Percentiles rank a stretch among this genome's conserved stretches.
Conservation (phyloP, 2,329 filamentous ascomycete species). For the Conoideocrella luteorostrata region DNA sequence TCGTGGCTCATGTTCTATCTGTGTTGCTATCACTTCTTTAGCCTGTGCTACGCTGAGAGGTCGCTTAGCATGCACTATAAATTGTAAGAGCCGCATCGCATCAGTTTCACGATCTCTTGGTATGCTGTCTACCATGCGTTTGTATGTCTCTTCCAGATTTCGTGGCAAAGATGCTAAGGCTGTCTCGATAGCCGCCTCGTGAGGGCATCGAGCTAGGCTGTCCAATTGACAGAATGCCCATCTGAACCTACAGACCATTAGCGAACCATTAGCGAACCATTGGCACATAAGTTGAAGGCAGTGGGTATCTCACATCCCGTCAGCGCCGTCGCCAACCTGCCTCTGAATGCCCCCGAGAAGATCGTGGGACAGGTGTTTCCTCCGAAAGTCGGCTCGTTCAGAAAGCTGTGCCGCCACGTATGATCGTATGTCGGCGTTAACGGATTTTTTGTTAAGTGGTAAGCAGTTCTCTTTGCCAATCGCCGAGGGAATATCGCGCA, state of each 20-base stretch:
- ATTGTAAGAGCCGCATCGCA: too few species aligned
- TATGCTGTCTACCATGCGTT: too few species aligned
- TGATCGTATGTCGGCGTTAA: constrained; percentile 14
- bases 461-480: constrained; percentile 14
- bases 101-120: too few species aligned
- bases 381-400: constrained; percentile 13
- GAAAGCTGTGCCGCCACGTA: constrained; percentile 11
- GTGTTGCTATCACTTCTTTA: too few species aligned
- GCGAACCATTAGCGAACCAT: background rate
- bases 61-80: too few species aligned
- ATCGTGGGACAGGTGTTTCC: constrained; percentile 10
- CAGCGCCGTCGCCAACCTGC: constrained; percentile 14
- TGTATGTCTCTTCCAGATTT: too few species aligned
- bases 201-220: constrained; percentile 13
- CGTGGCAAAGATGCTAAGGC: too few species aligned
- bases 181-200: background rate
- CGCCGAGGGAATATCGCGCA: constrained; percentile 1
- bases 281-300: background rate
- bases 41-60: too few species aligned
- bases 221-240: constrained; percentile 24
- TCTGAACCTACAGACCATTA: constrained; percentile 16
- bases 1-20: too few species aligned
- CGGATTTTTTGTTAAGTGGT: constrained; percentile 10
- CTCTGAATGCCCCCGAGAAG: constrained; percentile 8
- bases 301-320: constrained; percentile 22